Evolutionary conservation across 768 basidiomycete genomes (phyloP), one percentile per base, ranked within the genome.

Genomic region (Mycena latifolia): DNA sequence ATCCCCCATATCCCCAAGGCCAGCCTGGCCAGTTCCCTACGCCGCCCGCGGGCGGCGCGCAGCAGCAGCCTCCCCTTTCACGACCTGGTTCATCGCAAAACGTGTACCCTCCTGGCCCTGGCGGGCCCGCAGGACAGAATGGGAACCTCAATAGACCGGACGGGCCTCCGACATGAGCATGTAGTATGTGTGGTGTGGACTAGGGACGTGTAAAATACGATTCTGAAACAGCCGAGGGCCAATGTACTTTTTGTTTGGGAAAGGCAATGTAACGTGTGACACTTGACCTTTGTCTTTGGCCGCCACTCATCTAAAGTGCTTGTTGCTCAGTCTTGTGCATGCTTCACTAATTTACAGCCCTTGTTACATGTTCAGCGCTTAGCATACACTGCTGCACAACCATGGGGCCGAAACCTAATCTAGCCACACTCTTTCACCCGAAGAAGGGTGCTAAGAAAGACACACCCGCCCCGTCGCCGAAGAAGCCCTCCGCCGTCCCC

Each of bases 31-130:
- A 82, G 69, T 84, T 84, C 53, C 81, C 84, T 7, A 81, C 86
- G 18, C 80, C 85, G 24, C 79, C 80, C 25, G 80, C 83, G 37
- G 50, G 48, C n/a, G 41, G 43, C 25, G 54, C 29, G 60, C 81
- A 76, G 17, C 78, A 76, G 33, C 77, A 74, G 27, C 75, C 62
- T 71, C 76, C 81, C 24, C 69, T 78, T 55, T 87, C 89, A 20
- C 86, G 89, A 48, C 88, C 89, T 20, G 81, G 84, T 37, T 89
- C 91, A 4, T 88, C 90, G 2, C 88, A 90, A 77, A 88, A 88
- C 74, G 69, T 79, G 41, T 87, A 83, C 73, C 76, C 86, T 7
- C 79, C 87, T 31, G 77, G 78, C 20, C 75, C 76, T 28, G 80
- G 80, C 29, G 69, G 72, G 61, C 76, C 75, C 53, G 76, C 77